Evolutionary conservation across 1,284 basidiomycete genomes (phyloP).

Genomic region (Trichosporon inkin): DNA sequence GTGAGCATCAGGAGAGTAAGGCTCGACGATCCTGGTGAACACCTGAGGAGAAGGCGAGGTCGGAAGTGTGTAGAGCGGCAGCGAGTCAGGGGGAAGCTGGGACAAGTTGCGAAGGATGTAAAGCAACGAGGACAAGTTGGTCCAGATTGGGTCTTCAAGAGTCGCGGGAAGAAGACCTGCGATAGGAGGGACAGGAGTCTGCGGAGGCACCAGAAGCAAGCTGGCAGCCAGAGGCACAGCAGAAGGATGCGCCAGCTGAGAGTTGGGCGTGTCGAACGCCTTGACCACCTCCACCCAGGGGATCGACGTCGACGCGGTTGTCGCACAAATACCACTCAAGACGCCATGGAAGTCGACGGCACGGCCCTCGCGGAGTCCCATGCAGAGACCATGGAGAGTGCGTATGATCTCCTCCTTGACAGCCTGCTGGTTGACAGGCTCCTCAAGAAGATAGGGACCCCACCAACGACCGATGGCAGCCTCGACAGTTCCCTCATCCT

Average conservation of each 20-base stretch:
- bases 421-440: constrained; percentile 29
- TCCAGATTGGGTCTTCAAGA: constrained; percentile 62
- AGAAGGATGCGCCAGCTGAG: constrained; percentile 42
- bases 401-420: constrained; percentile 35
- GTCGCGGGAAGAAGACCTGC: constrained; percentile 48
- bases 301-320: constrained; percentile 61
- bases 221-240: constrained; percentile 46
- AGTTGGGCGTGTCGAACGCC: constrained; percentile 44
- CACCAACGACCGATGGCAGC: constrained; percentile 49
- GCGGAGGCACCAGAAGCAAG: constrained; percentile 50
- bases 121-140: constrained; percentile 78
- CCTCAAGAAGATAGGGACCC: constrained; percentile 38
- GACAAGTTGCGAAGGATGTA: constrained; percentile 82
- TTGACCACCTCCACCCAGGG: constrained; percentile 67
- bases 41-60: constrained; percentile 71
- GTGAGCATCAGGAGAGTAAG: constrained; percentile 61
- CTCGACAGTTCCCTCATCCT: constrained; percentile 47
- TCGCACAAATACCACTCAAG: constrained; percentile 64
- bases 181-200: constrained; percentile 48
- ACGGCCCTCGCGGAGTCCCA: constrained; percentile 48
- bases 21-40: constrained; percentile 71
- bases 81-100: constrained; percentile 79
- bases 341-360: constrained; percentile 44
- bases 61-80: constrained; percentile 82
- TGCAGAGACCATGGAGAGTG: constrained; percentile 41